phyloP scores from a whole-genome alignment of 768 basidiomycete species.

The Leccinum boreale region DNA sequence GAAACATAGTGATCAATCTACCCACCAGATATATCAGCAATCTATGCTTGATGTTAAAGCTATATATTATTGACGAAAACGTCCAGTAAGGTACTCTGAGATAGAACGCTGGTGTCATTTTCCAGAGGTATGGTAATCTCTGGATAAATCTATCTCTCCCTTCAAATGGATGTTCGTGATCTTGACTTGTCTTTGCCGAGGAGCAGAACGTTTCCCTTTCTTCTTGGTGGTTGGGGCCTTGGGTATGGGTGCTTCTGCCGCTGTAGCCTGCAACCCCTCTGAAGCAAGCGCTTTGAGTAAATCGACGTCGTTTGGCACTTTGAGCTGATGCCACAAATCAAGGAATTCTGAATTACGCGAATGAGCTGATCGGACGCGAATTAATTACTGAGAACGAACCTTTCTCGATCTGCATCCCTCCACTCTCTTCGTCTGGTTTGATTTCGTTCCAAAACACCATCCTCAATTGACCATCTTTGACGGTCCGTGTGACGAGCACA shows the following conservation, averaged over 20 bases:
- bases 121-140: conserved; percentile 50
- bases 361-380: conserved; percentile 4
- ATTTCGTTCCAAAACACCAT: conserved; percentile 93
- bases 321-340: conserved; percentile 82
- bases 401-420: conserved; percentile 73
- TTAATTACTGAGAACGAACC: conserved; percentile 41
- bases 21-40: neutral
- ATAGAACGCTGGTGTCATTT: conserved; percentile 11
- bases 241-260: conserved; percentile 55
- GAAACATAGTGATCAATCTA: conserved; percentile 15
- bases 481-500: conserved; percentile 81
- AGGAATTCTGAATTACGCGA: conserved; percentile 60
- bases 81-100: neutral
- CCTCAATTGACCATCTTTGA: conserved; percentile 76
- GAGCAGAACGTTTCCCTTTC: conserved; percentile 74
- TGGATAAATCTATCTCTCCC: conserved; percentile 80
- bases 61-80: neutral
- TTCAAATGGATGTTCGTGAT: conserved; percentile 89
- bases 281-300: conserved; percentile 72
- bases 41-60: neutral
- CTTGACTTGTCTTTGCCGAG: conserved; percentile 70
- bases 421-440: conserved; percentile 68
- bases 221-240: conserved; percentile 66
- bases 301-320: conserved; percentile 84
- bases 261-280: conserved; percentile 83